Percentiles rank a stretch among this genome's conserved stretches.
These are phyloP conservation scores for Wickerhamiella dianesei DNA, from an alignment of 805 yeast genomes.

Conservation along the genomic window DNA sequence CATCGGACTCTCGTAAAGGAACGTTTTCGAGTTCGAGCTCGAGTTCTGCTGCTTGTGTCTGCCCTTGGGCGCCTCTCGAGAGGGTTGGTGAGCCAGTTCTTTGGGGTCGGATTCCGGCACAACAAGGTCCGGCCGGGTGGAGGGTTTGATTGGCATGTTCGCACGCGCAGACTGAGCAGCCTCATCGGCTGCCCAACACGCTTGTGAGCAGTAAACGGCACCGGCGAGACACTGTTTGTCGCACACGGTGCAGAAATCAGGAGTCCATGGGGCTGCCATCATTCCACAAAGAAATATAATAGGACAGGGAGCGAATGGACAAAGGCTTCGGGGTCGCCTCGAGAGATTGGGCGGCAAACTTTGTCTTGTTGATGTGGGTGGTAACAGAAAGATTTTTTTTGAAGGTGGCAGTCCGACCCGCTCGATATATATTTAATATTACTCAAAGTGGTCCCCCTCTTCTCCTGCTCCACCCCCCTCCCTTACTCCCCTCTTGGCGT, in stretches of 20 bases:
- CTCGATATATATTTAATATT: neutral
- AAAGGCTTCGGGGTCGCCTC: too few species aligned
- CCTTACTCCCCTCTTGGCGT: neutral
- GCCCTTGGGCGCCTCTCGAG: slow-evolving; percentile 5
- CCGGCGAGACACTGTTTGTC: slow-evolving; percentile 36
- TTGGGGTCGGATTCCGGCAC: neutral
- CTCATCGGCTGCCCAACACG: slow-evolving; percentile 23
- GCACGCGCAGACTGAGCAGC: slow-evolving; percentile 1
- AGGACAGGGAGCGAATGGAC: neutral
- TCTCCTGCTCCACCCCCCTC: neutral
- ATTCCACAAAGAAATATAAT: neutral
- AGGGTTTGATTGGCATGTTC: slow-evolving; percentile 11
- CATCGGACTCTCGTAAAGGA: slow-evolving; percentile 18
- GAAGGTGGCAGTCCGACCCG: too few species aligned
- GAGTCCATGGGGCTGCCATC: slow-evolving; percentile 26
- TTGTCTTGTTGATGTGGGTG: too few species aligned
- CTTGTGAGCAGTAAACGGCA: slow-evolving; percentile 35
- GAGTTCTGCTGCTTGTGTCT: neutral
- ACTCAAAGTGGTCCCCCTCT: neutral
- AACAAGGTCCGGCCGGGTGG: neutral
- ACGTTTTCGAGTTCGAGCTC: neutral
- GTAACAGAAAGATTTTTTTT: too few species aligned
- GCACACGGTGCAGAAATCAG: slow-evolving; percentile 47
- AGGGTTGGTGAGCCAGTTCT: too few species aligned
- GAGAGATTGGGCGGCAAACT: too few species aligned